These are phyloP conservation scores for Xylariales sp. DNA, from an alignment of 2,329 filamentous ascomycete genomes.

Conservation along the genomic window DNA sequence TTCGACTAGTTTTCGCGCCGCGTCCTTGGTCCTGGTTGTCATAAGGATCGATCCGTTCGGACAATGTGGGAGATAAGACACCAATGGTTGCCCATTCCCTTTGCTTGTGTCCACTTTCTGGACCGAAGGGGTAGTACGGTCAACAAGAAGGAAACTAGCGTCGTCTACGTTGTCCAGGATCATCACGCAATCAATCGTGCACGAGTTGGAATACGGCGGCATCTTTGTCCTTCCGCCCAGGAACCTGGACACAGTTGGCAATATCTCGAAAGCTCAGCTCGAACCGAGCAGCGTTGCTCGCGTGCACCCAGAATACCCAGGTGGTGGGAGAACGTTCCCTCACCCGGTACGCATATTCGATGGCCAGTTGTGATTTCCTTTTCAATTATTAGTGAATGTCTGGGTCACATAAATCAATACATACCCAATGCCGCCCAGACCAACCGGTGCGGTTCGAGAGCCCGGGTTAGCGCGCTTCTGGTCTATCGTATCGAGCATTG, in stretches of 20 bases:
- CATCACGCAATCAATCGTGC: conserved; percentile 24
- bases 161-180: conserved; percentile 34
- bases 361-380: too few species aligned
- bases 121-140: too few species aligned
- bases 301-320: too few species aligned
- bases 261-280: conserved; percentile 25
- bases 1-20: conserved; percentile 15
- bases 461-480: conserved; percentile 6
- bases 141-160: conserved; percentile 20
- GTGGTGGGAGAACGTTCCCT: neutral
- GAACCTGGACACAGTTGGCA: conserved; percentile 22
- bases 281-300: too few species aligned
- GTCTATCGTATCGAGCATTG: conserved; percentile 10
- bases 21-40: conserved; percentile 13
- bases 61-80: conserved; percentile 21
- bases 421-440: conserved; percentile 12
- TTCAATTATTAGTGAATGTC: too few species aligned
- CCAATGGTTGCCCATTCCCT: conserved; percentile 14
- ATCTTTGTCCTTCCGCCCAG: conserved; percentile 17
- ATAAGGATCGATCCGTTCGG: too few species aligned
- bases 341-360: too few species aligned
- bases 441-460: conserved; percentile 12
- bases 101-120: too few species aligned
- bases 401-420: too few species aligned
- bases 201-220: conserved; percentile 21